Evolutionary conservation across 345 rosid genomes (phyloP).

Genomic region (Aethionema arabicum): DNA sequence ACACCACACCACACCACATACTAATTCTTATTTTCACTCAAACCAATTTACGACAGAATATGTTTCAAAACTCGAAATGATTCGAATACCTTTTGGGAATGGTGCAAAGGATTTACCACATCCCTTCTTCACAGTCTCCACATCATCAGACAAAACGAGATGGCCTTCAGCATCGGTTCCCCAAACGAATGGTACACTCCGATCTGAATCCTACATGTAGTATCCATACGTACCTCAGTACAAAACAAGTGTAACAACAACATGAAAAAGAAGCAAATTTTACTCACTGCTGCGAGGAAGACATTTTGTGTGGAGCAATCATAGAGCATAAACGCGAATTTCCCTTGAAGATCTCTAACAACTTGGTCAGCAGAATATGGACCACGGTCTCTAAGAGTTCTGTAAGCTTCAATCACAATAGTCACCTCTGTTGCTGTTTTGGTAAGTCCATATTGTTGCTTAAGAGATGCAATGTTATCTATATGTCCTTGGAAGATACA

Average conservation of each 20-base stretch:
- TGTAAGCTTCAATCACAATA: conserved; percentile 82
- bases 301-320: conserved; percentile 61
- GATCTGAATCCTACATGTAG: conserved; percentile 71
- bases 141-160: conserved; percentile 74
- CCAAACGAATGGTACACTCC: conserved; percentile 83
- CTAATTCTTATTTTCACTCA: not conserved
- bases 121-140: conserved; percentile 63
- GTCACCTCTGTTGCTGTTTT: conserved; percentile 89
- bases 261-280: not conserved
- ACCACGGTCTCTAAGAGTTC: conserved; percentile 94
- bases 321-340: conserved; percentile 68
- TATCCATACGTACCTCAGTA: not conserved
- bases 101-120: conserved; percentile 96
- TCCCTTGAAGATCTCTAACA: conserved; percentile 77
- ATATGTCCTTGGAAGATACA: conserved; percentile 94
- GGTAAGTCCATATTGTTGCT: conserved; percentile 90
- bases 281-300: conserved; percentile 76
- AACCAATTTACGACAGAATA: conserved; percentile 14
- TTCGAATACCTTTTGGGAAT: conserved; percentile 79
- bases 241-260: not conserved
- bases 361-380: conserved; percentile 97
- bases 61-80: not conserved
- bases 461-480: conserved; percentile 74
- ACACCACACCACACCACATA: not conserved
- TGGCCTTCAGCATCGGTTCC: conserved; percentile 83